phyloP scores from a whole-genome alignment of 108 stramenopile genomes.

The Craspedostauros australis region DNA sequence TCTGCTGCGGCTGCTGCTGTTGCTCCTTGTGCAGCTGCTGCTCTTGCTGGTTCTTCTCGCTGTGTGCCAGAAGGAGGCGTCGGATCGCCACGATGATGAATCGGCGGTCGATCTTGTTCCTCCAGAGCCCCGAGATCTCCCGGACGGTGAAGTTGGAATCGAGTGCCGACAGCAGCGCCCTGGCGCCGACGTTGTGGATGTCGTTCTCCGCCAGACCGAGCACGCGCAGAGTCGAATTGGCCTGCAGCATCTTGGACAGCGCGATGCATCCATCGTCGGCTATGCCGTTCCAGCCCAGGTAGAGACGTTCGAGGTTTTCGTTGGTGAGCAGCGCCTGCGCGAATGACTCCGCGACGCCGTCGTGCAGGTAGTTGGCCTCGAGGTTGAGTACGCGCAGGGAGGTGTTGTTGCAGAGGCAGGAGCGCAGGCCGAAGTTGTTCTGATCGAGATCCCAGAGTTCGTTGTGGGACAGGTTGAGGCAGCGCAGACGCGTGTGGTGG shows the following conservation, averaged over 20 bases:
- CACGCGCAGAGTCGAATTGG: slow-evolving; percentile 13
- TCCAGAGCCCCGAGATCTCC: slow-evolving; percentile 29
- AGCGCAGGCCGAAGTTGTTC: slow-evolving; percentile 6
- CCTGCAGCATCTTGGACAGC: slow-evolving; percentile 11
- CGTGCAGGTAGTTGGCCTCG: slow-evolving; percentile 14
- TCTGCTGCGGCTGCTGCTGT: not conserved
- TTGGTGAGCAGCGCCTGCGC: slow-evolving; percentile 6
- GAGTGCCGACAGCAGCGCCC: slow-evolving; percentile 16
- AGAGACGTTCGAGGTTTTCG: slow-evolving; percentile 4
- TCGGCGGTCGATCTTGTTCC: slow-evolving; percentile 24
- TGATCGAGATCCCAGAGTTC: slow-evolving; percentile 10
- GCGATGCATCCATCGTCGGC: slow-evolving; percentile 18
- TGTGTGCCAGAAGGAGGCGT: slow-evolving; percentile 2
- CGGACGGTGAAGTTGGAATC: slow-evolving; percentile 15
- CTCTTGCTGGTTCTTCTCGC: not conserved
- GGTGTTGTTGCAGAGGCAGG: slow-evolving; percentile 11
- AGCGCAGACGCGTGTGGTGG: not conserved
- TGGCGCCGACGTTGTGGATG: slow-evolving; percentile 18
- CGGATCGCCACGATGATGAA: slow-evolving; percentile 28
- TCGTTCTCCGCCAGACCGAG: slow-evolving; percentile 23
- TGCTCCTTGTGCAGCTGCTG: not conserved
- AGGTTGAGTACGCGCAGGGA: slow-evolving; percentile 19
- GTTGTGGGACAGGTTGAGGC: slow-evolving; percentile 21
- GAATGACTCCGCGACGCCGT: not conserved
- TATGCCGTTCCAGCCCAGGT: slow-evolving; percentile 24